Conservation (phyloP, 345 rosid genomes). For the Bruguiera parviflora region DNA sequence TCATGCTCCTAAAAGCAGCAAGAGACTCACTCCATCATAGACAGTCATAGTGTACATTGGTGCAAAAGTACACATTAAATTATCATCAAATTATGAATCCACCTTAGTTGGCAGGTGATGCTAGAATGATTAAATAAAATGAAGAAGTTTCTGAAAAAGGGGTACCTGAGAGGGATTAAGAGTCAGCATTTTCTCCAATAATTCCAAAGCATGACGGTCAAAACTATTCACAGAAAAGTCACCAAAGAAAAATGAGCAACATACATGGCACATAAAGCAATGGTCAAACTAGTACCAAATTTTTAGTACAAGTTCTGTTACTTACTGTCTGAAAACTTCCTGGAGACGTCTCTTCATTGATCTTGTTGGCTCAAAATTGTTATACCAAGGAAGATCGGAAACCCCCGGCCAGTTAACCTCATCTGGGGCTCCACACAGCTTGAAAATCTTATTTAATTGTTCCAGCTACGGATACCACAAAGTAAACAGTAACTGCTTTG, state of each 20-base stretch:
- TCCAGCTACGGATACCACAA: constrained; percentile 45
- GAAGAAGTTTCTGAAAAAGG: background rate
- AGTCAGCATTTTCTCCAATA: constrained; percentile 79
- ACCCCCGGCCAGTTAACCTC: constrained; percentile 74
- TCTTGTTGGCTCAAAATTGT: constrained; percentile 65
- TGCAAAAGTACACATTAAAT: too few relatives aligned
- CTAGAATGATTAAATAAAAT: too few relatives aligned
- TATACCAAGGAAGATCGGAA: constrained; percentile 70
- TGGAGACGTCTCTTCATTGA: constrained; percentile 73
- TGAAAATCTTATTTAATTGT: constrained; percentile 67
- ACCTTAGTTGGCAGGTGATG: too few relatives aligned
- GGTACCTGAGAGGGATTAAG: constrained; percentile 88
- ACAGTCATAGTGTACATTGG: too few relatives aligned
- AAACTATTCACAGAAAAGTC: constrained; percentile 37
- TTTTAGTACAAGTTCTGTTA: constrained; percentile 1
- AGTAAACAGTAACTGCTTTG: background rate
- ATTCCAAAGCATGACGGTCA: constrained; percentile 86
- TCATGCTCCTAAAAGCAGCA: too few relatives aligned
- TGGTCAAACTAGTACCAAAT: background rate
- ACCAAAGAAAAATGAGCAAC: background rate
- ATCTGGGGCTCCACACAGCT: constrained; percentile 71
- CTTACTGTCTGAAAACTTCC: constrained; percentile 79
- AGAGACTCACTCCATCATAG: too few relatives aligned
- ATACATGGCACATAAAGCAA: background rate
- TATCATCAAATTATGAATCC: too few relatives aligned